Evolutionary conservation across 805 yeast genomes (phyloP), one percentile per base, ranked within the genome.

Genomic region (Schizosaccharomyces cryophilus): DNA sequence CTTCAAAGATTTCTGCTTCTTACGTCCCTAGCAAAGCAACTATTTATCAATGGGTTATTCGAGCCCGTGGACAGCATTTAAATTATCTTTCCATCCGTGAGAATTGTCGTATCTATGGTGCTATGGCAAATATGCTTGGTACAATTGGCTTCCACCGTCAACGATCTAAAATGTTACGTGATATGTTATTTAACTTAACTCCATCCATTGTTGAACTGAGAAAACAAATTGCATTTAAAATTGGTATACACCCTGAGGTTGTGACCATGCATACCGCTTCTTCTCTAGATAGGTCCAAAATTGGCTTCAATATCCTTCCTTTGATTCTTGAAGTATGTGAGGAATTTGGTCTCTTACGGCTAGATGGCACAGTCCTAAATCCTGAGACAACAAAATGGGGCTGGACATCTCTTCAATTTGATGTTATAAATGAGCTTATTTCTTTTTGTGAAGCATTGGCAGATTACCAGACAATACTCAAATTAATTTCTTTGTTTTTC

Each of bases 141-240:
- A 78, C 77, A 38, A 73, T 87, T 58, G 81, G 81, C 0, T 75
- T 84, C 66, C 62, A 67, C 11, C 75, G 96, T 63, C 89, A 88
- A 66, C 76, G 81, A 64, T 80, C 85, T 0, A 80, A 89, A 64
- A 76, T 85, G 47, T 70, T 87, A 3, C 77, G 88, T 56, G 78
- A 81, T n/a, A 70, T 88, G 38, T 70, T 89, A 30, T 76, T 78
- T 5, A 71, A 79, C 26, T 48, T 68, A 40, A 60, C 66, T 4
- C 68, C 71, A n/a, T 58, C 62, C 29, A 61, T 68, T 21, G 51
- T 66, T 21, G 62, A 62, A 45, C 64, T 67, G 4, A 63, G 66
- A 19, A 61, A 62, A n/a, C 31, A 40, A 19, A 61, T 48, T 56
- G 65, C 65, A 7, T 65, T 63, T 15, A 63, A 59, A 21, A 54